Conservation (phyloP, 2,329 filamentous ascomycete species). For the Hypoxylon sp. region DNA sequence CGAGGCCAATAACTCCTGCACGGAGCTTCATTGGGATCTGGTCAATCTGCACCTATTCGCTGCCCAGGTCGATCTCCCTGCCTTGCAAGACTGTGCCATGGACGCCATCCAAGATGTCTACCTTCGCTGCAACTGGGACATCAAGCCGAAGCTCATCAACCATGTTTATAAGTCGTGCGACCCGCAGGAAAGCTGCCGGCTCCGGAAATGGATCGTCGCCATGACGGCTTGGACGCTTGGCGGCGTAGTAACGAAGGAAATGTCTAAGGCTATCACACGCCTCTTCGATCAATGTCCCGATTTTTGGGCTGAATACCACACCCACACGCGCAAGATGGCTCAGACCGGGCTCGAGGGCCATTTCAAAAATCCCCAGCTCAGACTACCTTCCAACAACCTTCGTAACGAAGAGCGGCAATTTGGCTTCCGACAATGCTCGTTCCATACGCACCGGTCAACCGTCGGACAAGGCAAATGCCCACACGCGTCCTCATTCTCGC, state of each 20-base stretch:
- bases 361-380: constrained; percentile 73
- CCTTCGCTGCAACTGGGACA: constrained; percentile 71
- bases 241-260: constrained; percentile 51
- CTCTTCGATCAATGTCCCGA: constrained; percentile 63
- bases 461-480: constrained; percentile 70
- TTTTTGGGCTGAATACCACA: constrained; percentile 65
- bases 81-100: constrained; percentile 70
- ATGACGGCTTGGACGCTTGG: constrained; percentile 72
- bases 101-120: constrained; percentile 72
- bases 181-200: constrained; percentile 63
- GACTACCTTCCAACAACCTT: constrained; percentile 69
- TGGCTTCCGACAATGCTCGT: constrained; percentile 73
- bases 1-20: constrained; percentile 47
- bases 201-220: constrained; percentile 72
- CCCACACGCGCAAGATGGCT: constrained; percentile 68
- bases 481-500: constrained; percentile 52
- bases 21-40: constrained; percentile 68
- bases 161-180: constrained; percentile 70
- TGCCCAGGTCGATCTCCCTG: constrained; percentile 63
- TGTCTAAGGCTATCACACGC: constrained; percentile 57
- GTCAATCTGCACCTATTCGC: constrained; percentile 72
- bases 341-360: constrained; percentile 65
- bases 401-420: constrained; percentile 70
- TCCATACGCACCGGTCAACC: constrained; percentile 69
- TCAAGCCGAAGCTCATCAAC: constrained; percentile 65